Base-by-base conservation (phyloP, 2,329 filamentous ascomycete species). In the Shiraia sp. region DNA sequence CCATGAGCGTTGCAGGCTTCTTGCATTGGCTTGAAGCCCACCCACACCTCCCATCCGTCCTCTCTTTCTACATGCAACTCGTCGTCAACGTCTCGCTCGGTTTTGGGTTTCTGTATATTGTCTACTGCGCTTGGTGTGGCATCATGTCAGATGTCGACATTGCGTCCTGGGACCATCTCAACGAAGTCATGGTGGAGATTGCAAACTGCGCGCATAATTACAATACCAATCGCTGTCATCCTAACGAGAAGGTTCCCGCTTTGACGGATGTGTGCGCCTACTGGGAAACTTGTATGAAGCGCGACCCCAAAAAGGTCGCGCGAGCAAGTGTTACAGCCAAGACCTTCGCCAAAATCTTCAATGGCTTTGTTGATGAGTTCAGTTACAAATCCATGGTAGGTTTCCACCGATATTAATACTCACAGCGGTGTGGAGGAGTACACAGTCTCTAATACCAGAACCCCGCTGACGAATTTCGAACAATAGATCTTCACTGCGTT, bases 311-410 rank as follows among this genome's bases (percentile, higher is more conserved):
- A 31, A 82, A 83, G 41, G 83, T 96, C 41, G 90, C 88, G 53
- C 79, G 86, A 26, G 86, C 92, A 29, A 86, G 85, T 59, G 83
- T 96, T 27, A 89, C 87, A 13, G 91, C 90, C 4, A 86, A 88
- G 61, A 93, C 91, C 17, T 87, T 96, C 63, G 92, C 92, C 1
- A 83, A 90, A 62, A 95, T 99, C 28, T 86, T 97, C 69, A 96
- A 97, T 66, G 86, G 87, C 59, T 96, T 97, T 67, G 85, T 95
- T 4, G 90, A 95, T 57, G 85, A 88, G 5, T 91, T 97, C 69
- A 90, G 87, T 51, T 86, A 89, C 70, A 96, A 96, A 70, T 81
- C 83, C 9, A 85, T 88, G 77, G 81, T 83, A 76, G 49, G 42
- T 59, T 32, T 31, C 47, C 16, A 46, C 32, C 14, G 16, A 39